A percentile compares a stretch with the other conserved stretches of the same genome.
phyloP scores from a whole-genome alignment of 768 basidiomycete genomes.

The Lentinula boryana region DNA sequence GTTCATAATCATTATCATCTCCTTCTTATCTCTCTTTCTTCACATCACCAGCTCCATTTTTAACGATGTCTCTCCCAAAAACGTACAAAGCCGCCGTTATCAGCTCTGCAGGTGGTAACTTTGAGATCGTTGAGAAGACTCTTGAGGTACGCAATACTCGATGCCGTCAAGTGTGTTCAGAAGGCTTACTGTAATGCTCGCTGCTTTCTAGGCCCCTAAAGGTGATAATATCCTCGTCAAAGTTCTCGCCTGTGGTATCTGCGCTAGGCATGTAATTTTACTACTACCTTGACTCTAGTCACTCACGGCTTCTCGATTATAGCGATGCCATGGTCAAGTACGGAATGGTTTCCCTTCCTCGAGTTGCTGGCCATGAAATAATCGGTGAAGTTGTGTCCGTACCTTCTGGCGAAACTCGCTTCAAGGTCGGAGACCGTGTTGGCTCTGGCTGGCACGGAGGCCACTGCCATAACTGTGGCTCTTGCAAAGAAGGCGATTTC shows the following conservation, averaged over 20 bases:
- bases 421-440: neutral
- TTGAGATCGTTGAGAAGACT: neutral
- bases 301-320: neutral
- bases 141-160: neutral
- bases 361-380: neutral
- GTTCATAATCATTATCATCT: neutral
- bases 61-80: slow-evolving; percentile 1
- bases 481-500: neutral
- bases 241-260: slow-evolving; percentile 1
- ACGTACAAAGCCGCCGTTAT: slow-evolving; percentile 1
- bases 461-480: neutral
- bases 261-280: neutral
- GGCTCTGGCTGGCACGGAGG: slow-evolving; percentile 3
- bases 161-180: too few relatives aligned
- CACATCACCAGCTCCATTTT: neutral
- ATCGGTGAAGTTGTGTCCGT: neutral
- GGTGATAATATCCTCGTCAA: neutral
- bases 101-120: neutral
- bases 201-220: neutral
- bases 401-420: neutral
- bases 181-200: neutral
- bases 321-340: neutral
- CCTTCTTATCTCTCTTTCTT: neutral
- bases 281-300: neutral
- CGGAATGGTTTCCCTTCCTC: neutral